These are phyloP conservation scores for Flaveria floridana DNA, from an alignment of 140 eudicot genomes.

Conservation along the genomic window DNA sequence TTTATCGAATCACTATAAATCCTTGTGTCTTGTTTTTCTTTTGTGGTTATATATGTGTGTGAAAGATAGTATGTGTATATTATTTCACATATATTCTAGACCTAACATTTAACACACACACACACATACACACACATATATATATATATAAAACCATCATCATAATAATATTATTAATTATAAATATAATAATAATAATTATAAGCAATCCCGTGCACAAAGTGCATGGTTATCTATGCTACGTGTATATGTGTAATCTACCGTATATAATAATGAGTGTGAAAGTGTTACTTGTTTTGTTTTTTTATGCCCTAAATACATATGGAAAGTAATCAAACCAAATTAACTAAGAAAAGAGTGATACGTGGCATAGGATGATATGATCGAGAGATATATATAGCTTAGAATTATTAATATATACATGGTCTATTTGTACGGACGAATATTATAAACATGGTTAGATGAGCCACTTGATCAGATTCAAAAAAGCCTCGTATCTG, in stretches of 20 bases:
- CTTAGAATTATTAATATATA: neutral
- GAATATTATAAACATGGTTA: conserved; percentile 24
- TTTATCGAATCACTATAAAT: too few species aligned
- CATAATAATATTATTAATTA: too few species aligned
- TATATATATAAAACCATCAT: neutral
- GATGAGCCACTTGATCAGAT: conserved; percentile 35
- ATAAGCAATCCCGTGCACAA: neutral
- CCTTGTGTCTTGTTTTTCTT: too few species aligned
- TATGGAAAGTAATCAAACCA: neutral
- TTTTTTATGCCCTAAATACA: conserved; percentile 19
- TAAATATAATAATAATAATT: too few species aligned
- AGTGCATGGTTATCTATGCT: neutral
- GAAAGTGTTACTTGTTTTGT: too few species aligned
- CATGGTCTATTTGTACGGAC: conserved; percentile 10
- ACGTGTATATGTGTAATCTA: conserved; percentile 7
- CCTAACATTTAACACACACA: too few species aligned
- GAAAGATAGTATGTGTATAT: too few species aligned
- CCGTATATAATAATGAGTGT: conserved; percentile 17
- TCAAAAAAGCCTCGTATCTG: conserved; percentile 20
- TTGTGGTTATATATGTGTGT: too few species aligned
- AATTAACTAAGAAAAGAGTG: neutral
- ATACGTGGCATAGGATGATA: conserved; percentile 1
- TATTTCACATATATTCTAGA: too few species aligned
- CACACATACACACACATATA: neutral
- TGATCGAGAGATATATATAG: neutral